Evolutionary conservation across 352 stramenopile genomes (phyloP).

Genomic region (Phytophthora pini): DNA sequence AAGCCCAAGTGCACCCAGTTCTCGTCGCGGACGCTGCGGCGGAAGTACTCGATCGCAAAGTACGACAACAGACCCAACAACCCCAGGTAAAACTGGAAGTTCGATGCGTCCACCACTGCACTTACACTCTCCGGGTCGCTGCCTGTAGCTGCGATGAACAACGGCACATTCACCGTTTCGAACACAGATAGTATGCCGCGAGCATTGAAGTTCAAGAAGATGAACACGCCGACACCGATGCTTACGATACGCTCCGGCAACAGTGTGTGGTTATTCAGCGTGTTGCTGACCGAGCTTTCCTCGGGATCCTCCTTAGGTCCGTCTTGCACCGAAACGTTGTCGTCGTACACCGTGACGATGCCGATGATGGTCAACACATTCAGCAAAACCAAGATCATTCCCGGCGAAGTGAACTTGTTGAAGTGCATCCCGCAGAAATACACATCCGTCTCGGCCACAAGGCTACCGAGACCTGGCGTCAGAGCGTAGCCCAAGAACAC

Average conservation of each 20-base stretch:
- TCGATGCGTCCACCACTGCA: slow-evolving; percentile 65
- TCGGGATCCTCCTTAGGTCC: slow-evolving; percentile 46
- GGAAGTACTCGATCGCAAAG: slow-evolving; percentile 77
- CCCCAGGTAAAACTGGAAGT: slow-evolving; percentile 83
- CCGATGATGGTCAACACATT: slow-evolving; percentile 68
- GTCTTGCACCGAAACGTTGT: slow-evolving; percentile 57
- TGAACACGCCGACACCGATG: slow-evolving; percentile 71
- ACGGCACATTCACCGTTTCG: slow-evolving; percentile 3
- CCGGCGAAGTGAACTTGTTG: slow-evolving; percentile 75
- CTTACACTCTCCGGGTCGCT: slow-evolving; percentile 54
- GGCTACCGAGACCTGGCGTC: slow-evolving; percentile 64
- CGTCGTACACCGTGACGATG: slow-evolving; percentile 69
- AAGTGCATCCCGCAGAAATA: slow-evolving; percentile 62
- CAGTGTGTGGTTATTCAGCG: slow-evolving; percentile 46
- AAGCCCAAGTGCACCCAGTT: slow-evolving; percentile 76
- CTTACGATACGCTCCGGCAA: slow-evolving; percentile 67
- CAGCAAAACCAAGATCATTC: slow-evolving; percentile 61
- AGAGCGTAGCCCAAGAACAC: slow-evolving; percentile 78
- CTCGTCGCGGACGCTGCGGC: slow-evolving; percentile 61
- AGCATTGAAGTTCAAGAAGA: slow-evolving; percentile 79
- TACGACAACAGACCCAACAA: slow-evolving; percentile 72
- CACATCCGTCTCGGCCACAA: slow-evolving; percentile 60
- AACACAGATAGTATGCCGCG: background rate
- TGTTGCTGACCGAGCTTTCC: slow-evolving; percentile 36
- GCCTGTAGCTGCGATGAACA: slow-evolving; percentile 71